Evolutionary conservation across 768 basidiomycete genomes (phyloP).

Genomic region (Phylloporus sp.): DNA sequence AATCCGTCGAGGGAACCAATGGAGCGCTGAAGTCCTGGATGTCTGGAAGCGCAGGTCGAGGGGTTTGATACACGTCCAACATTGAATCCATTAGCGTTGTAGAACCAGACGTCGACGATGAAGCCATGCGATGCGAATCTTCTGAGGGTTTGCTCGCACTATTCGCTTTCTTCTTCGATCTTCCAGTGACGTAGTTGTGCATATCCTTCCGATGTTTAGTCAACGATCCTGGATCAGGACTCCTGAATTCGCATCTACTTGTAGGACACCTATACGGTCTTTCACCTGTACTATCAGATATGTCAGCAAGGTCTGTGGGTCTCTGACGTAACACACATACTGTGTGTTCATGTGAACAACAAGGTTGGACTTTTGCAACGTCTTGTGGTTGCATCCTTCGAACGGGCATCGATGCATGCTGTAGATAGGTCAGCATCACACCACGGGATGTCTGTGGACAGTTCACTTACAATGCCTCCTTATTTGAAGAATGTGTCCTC

Average conservation of each 20-base stretch:
- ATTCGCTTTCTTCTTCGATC: no score
- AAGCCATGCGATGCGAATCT: no score
- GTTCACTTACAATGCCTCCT: slow-evolving; percentile 22
- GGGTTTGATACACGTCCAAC: no score
- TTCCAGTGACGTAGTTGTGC: no score
- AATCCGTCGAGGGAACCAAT: no score
- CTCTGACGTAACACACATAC: slow-evolving; percentile 16
- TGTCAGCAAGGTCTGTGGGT: background rate
- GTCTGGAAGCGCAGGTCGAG: no score
- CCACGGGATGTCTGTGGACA: no score
- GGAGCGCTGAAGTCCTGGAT: no score
- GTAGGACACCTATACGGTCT: slow-evolving; percentile 15
- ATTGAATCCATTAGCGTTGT: no score
- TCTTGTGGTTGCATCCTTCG: slow-evolving; percentile 19
- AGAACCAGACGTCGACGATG: no score
- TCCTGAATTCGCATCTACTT: slow-evolving; percentile 9
- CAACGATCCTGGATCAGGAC: slow-evolving; percentile 20
- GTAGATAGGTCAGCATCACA: slow-evolving; percentile 1
- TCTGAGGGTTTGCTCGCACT: no score
- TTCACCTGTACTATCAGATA: slow-evolving; percentile 6
- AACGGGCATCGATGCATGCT: slow-evolving; percentile 27
- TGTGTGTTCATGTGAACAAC: slow-evolving; percentile 28
- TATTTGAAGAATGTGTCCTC: slow-evolving; percentile 20
- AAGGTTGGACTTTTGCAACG: slow-evolving; percentile 28
- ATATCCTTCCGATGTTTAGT: slow-evolving; percentile 17